These are phyloP conservation scores for Avena insularis DNA, from an alignment of 176 grass and related monocot species.

Conservation along the genomic window DNA sequence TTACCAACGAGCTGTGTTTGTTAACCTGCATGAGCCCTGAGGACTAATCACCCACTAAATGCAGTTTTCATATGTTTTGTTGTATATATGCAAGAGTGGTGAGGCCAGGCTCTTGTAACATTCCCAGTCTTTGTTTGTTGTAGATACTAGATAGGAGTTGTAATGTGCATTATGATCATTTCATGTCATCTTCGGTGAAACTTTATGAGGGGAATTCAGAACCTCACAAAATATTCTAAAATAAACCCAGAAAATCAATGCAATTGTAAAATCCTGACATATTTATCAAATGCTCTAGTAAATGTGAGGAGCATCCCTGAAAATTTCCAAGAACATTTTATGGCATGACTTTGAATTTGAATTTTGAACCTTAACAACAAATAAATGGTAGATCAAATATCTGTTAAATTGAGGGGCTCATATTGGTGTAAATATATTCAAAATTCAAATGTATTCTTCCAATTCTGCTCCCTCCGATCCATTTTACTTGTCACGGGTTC, in stretches of 20 bases:
- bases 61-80: too few relatives aligned
- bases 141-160: neutral
- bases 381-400: neutral
- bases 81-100: too few relatives aligned
- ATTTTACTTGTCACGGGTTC: too few relatives aligned
- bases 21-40: too few relatives aligned
- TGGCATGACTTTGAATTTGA: neutral
- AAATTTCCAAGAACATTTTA: neutral
- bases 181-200: neutral
- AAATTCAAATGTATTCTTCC: neutral
- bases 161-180: neutral
- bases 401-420: neutral
- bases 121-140: neutral
- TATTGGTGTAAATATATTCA: neutral
- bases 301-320: neutral
- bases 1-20: neutral
- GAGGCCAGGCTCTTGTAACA: neutral
- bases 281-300: constrained; percentile 2
- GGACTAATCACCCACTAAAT: too few relatives aligned
- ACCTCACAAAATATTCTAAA: neutral
- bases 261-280: neutral
- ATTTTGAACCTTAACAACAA: neutral
- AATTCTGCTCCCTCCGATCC: neutral
- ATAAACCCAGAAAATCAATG: neutral
- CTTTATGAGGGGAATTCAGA: neutral